Base-by-base conservation (phyloP, 2,329 filamentous ascomycete genomes). In the Botrytis fabae region DNA sequence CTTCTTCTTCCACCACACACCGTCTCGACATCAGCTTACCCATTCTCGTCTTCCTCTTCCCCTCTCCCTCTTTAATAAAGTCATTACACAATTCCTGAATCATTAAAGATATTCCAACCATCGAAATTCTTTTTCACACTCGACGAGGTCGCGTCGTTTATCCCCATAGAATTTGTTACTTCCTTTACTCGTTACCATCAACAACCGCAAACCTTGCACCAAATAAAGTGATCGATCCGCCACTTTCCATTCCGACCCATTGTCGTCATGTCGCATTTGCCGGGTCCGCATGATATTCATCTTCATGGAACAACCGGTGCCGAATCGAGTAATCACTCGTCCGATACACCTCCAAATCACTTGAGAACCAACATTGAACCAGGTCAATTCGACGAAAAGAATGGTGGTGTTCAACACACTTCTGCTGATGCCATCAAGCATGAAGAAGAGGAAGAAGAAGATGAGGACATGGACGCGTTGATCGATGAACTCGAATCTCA, bases 401-500 rank as follows among this genome's bases (percentile, higher is more conserved):
- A 69, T 57, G 65, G 48, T 18, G 65, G 6, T 32, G 10, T 20
- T 18, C 48, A 69, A 69, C 38, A 69, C n/a, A 25, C 65, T 42
- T 20, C 20, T 25, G 64, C 76, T 73, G 83, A 81, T 48, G 74
- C 77, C 76, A 79, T 83, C 73, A 80, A 82, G 74, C 79, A 80
- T 57, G 77, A 71, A 14, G 77, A 79, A 25, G 90, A 91, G 9
- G 91, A 93, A 66, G 91, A 94, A 35, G 92, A 93, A 63, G 92
- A 94, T 79, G 92, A 94, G 84, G 92, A 95, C 81, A 94, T 97
- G 78, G 93, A 97, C 81, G 90, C 91, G 80, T 87, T 97, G 80
- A 97, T 97, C 78, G 92, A 94, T 82, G 93, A 96, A 79, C 91
- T 97, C 77, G 92, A 96, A 84, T 94, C 91, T 60, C 86, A 93